Conservation (phyloP, 164 flowering plant species). For the Stephania yunnanensis region DNA sequence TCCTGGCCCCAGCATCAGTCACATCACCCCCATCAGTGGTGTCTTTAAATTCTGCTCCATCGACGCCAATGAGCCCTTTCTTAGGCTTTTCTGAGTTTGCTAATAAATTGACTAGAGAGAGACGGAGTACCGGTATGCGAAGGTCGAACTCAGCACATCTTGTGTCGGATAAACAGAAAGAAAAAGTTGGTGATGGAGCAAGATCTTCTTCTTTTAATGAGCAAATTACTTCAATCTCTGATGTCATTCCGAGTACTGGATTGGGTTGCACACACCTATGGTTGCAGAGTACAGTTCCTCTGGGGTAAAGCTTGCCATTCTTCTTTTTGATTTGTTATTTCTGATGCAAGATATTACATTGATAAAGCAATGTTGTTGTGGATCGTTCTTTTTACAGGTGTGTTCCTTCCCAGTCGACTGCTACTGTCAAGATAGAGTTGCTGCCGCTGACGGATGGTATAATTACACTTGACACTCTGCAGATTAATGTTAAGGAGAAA, state of each 20-base stretch:
- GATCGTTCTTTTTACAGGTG: conserved; percentile 40
- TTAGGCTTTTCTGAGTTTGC: conserved; percentile 48
- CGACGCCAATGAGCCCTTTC: conserved; percentile 69
- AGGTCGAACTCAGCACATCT: conserved; percentile 33
- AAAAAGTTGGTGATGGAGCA: conserved; percentile 24
- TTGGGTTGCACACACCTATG: conserved; percentile 83
- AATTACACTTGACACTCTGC: conserved; percentile 70
- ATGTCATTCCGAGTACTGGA: conserved; percentile 61
- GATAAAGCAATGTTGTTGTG: neutral
- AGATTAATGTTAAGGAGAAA: conserved; percentile 51
- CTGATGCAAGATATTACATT: neutral
- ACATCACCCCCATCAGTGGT: conserved; percentile 75
- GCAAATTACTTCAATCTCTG: conserved; percentile 37
- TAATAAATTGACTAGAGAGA: conserved; percentile 32
- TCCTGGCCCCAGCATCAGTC: conserved; percentile 96
- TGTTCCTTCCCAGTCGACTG: conserved; percentile 82
- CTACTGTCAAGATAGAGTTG: conserved; percentile 89
- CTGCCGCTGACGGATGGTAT: conserved; percentile 97
- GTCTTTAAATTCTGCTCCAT: conserved; percentile 66
- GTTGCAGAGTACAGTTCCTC: conserved; percentile 96
- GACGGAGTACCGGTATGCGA: conserved; percentile 23
- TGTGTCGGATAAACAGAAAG: conserved; percentile 32
- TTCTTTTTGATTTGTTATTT: neutral
- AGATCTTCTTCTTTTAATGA: conserved; percentile 37
- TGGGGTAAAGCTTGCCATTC: conserved; percentile 59